A percentile compares a stretch with the other conserved stretches of the same genome.
These are phyloP conservation scores for Podospora fimiseda DNA, from an alignment of 495 filamentous ascomycete genomes.

Conservation along the genomic window DNA sequence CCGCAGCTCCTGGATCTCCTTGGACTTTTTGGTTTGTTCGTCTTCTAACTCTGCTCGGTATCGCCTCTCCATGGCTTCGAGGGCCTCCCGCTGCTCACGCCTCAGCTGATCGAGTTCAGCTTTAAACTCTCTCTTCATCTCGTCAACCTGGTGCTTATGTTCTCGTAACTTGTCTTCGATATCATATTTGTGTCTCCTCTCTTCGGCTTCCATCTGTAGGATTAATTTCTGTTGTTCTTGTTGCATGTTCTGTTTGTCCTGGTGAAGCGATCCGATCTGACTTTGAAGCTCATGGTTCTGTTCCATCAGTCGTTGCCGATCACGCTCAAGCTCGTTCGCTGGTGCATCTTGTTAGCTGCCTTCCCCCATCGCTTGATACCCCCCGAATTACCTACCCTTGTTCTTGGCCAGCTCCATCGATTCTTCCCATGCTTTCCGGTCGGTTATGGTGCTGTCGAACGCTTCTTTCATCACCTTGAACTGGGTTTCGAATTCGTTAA, in stretches of 20 bases:
- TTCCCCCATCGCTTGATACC: neutral
- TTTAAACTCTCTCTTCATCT: constrained; percentile 34
- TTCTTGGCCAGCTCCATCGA: constrained; percentile 62
- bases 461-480: constrained; percentile 53
- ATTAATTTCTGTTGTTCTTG: constrained; percentile 26
- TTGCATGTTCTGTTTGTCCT: constrained; percentile 51
- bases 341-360: constrained; percentile 4
- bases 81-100: constrained; percentile 32
- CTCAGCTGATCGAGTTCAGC: constrained; percentile 24
- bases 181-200: constrained; percentile 32
- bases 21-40: constrained; percentile 50
- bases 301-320: constrained; percentile 50
- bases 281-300: constrained; percentile 50
- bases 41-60: constrained; percentile 46
- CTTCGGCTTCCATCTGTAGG: constrained; percentile 23
- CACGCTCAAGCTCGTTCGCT: constrained; percentile 64
- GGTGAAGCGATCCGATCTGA: constrained; percentile 53
- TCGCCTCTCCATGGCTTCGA: constrained; percentile 38
- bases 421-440: constrained; percentile 60
- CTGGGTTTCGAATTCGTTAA: constrained; percentile 60
- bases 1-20: constrained; percentile 61
- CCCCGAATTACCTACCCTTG: constrained; percentile 51
- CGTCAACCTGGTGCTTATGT: constrained; percentile 28
- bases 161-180: constrained; percentile 34
- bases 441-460: constrained; percentile 55